phyloP scores from a whole-genome alignment of 2,329 filamentous ascomycete species.

The Endoconidiophora polonica region DNA sequence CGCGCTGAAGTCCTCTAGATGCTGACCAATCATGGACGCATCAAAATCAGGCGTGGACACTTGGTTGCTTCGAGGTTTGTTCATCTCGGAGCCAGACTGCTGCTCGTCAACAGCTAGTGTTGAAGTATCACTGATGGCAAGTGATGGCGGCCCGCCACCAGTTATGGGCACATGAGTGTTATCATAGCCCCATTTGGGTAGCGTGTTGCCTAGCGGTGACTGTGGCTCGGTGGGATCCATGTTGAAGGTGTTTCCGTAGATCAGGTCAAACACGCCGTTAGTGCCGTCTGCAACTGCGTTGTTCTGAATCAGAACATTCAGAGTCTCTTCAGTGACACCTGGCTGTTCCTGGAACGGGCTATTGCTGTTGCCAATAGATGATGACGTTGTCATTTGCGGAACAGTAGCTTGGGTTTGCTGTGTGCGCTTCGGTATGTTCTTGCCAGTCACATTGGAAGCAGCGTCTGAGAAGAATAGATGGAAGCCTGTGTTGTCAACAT shows the following conservation, averaged over 20 bases:
- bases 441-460: neutral
- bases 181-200: constrained; percentile 1
- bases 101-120: neutral
- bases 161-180: constrained; percentile 2
- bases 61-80: no score
- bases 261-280: constrained; percentile 4
- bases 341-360: neutral
- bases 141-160: constrained; percentile 3
- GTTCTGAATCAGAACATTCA: constrained; percentile 2
- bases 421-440: neutral
- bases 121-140: constrained; percentile 5
- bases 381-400: neutral
- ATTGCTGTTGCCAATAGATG: no score
- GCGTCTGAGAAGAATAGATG: constrained; percentile 1
- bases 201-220: neutral
- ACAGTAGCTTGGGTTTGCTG: neutral
- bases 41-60: no score
- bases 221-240: neutral
- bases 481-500: neutral
- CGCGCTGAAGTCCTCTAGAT: no score
- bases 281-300: constrained; percentile 1
- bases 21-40: no score
- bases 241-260: constrained; percentile 3
- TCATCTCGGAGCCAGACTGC: neutral
- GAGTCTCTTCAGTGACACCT: neutral